Base-by-base conservation (phyloP, 1,139 yeast species). In the Pichia sp. region DNA sequence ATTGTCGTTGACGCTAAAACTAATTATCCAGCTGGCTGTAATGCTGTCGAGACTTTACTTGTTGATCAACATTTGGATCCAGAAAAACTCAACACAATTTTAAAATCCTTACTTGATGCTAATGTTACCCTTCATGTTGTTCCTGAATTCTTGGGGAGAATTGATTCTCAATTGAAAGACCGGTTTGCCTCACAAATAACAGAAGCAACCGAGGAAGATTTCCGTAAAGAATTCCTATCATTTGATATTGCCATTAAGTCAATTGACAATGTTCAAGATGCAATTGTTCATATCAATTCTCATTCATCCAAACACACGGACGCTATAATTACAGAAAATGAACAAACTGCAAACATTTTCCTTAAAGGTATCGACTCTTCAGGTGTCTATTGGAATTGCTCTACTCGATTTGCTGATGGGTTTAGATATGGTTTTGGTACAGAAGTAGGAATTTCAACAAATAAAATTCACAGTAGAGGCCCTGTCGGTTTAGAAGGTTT, bases 271-370 rank as follows among this genome's bases (percentile, higher is more conserved):
- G 73, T 82, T 3, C 69, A 73, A 22, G 81, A 69, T 22, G 98
- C 97, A 14, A 79, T 91, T 39, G 54, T 63, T 15, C 97, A 89
- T 58, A 89, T 93, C 53, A 93, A 93, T 60, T 56, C 64, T 33
- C 96, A 91, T 59, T 91, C 97, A 1, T 91, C 98, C 2, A 91
- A 88, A 56, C 99, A 93, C 62, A 93, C 99, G 0, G 99, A 93
- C 55, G 78, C 86, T 46, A 89, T 93, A 45, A 69, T 93, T 47
- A 89, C 98, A 1, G 84, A 82, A 51, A 67, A 76, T 51, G 73
- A 83, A 55, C 69, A 55, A 5, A 67, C 66, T 7, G 97, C 98
- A 0, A 83, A 84, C 35, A 63, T 63, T 46, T 93, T 91, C 64
- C 63, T 89, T 55, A 79, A 80, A 60, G 94, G 89, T 23, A 74